These are phyloP conservation scores for Phytophthora pseudosyringae DNA, from an alignment of 352 stramenopile species.

Conservation along the genomic window DNA sequence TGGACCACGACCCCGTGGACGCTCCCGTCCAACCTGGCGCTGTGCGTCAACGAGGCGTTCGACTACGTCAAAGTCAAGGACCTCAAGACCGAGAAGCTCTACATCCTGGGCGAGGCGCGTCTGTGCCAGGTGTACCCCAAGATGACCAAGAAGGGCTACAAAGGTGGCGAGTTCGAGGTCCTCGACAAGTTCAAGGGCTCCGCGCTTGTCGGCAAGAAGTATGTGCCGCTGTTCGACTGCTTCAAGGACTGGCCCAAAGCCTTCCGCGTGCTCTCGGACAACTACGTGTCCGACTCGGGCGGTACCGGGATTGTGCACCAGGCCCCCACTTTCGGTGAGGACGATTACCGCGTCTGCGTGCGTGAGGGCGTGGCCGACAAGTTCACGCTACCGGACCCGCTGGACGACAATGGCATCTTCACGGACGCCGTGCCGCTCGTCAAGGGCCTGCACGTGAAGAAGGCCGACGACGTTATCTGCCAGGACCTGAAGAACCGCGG, in stretches of 20 bases:
- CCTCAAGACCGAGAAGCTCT: constrained; percentile 89
- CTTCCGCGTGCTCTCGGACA: constrained; percentile 97
- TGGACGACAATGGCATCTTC: constrained; percentile 98
- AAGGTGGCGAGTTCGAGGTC: constrained; percentile 94
- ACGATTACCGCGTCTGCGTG: constrained; percentile 99
- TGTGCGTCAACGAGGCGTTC: constrained; percentile 97
- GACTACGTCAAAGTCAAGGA: constrained; percentile 99
- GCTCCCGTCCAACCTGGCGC: constrained; percentile 97
- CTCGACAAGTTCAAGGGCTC: constrained; percentile 92
- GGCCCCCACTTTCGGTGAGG: constrained; percentile 98
- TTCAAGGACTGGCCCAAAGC: constrained; percentile 92
- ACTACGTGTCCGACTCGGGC: constrained; percentile 98
- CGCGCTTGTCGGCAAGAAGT: constrained; percentile 95
- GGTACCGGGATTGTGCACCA: constrained; percentile 99
- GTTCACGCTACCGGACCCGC: constrained; percentile 95
- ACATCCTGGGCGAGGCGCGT: constrained; percentile 94
- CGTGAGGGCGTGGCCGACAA: constrained; percentile 95
- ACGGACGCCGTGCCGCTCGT: constrained; percentile 93
- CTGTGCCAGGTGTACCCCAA: constrained; percentile 97
- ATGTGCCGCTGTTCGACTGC: constrained; percentile 97
- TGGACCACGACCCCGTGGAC: constrained; percentile 99
- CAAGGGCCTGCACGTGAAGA: constrained; percentile 97
- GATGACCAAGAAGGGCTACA: constrained; percentile 97
- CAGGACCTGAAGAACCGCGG: constrained; percentile 94
- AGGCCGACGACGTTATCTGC: constrained; percentile 98